Conservation (phyloP, 2,329 filamentous ascomycete genomes). For the Exophiala aquamarina region DNA sequence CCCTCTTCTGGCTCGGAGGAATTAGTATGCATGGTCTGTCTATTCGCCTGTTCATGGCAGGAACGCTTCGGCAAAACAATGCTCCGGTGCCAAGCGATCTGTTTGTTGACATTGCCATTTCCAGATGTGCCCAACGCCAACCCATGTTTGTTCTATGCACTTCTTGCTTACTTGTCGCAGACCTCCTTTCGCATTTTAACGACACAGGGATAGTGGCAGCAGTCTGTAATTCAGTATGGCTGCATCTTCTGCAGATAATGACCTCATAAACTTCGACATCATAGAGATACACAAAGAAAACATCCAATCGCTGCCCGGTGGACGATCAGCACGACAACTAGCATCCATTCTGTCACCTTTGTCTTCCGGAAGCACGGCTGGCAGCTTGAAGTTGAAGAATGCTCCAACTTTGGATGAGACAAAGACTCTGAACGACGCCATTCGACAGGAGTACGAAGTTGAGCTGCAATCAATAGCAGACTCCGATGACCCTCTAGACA, state of each 20-base stretch:
- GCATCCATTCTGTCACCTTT: constrained; percentile 69
- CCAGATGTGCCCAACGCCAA: not conserved
- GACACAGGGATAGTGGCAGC: not conserved
- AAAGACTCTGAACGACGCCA: constrained; percentile 73
- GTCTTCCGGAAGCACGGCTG: constrained; percentile 35
- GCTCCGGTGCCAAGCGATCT: constrained; percentile 4
- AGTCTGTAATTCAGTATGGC: not conserved
- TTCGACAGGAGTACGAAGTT: constrained; percentile 79
- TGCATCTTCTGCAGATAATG: constrained; percentile 28
- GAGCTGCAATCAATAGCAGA: constrained; percentile 78
- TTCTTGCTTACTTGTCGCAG: constrained; percentile 6
- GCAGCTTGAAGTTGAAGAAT: no score
- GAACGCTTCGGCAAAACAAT: no score
- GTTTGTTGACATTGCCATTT: constrained; percentile 19
- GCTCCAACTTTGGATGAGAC: constrained; percentile 66
- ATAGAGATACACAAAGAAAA: constrained; percentile 98
- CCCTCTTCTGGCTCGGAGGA: no score
- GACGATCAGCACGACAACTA: constrained; percentile 83
- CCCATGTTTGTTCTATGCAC: not conserved
- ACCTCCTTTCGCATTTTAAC: no score
- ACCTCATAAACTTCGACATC: constrained; percentile 70
- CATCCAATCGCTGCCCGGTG: constrained; percentile 87
- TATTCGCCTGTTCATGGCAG: no score
- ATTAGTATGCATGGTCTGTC: no score
- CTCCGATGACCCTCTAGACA: constrained; percentile 89